Base-by-base conservation (phyloP, 306 rosid genomes). In the Sesbania bispinosa region DNA sequence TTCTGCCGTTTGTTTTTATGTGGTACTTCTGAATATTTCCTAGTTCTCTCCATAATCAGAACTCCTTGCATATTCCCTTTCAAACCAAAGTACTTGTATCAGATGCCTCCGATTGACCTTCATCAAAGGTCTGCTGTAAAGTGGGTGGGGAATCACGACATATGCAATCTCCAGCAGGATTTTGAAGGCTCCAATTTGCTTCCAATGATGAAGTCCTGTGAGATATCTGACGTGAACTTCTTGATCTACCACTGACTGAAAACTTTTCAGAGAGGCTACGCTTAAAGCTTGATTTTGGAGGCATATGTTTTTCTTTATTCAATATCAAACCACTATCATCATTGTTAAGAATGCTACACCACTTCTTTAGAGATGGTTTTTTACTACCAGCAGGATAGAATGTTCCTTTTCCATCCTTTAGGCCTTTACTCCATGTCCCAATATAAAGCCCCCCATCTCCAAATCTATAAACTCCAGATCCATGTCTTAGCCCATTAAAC, bases 51-150 rank as follows among this genome's bases (percentile, higher is more conserved):
- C 79, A 77, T 81, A 13, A 80, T 89, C 43, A 94, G 75, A 71
- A 94, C 97, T 77, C 97, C 99, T 80, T 91, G 99, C 88, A 68
- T 94, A 94, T 74, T 94, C 99, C 83, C 96, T 84, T 76, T 87
- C 99, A 88, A 61, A 85, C 87, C 23, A 71, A 41, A 70, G 18
- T 16, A 58, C 58, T 62, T 11, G 6, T 60, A 69, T 67, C 85
- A 9, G 48, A 81, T 9, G 43, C 72, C 72, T 80, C 90, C 46
- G 67, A 42, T 48, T 87, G 88, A 73, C 68, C 74, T 33, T 75
- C 87, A 42, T 77, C 74, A 7, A 77, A 74, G 66, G 69, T 18
- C 62, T 71, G 81, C 33, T 77, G 38, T 67, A 61, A 75, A 3
- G 62, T 18, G 35, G 63, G 14, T 4, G 86, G 76, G 45, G 85